A percentile compares a stretch with the other conserved stretches of the same genome.
Conservation (phyloP, 2,329 filamentous ascomycete species). For the Macrophomina phaseolina region DNA sequence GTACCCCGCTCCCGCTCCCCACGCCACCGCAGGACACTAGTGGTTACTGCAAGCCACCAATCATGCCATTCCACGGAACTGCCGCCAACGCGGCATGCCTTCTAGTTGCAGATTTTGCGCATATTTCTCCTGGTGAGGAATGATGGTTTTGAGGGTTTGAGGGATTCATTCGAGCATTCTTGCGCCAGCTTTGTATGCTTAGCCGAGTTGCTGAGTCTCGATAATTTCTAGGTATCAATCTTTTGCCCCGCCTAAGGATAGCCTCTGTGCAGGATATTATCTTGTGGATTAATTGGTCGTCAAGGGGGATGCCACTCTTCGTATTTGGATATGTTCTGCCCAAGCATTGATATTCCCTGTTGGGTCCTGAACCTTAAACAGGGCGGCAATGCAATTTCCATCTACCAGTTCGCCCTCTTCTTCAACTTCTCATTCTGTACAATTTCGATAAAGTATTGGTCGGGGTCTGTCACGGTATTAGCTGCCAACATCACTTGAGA, state of each 20-base stretch:
- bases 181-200: no score
- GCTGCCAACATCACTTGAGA: conserved; percentile 28
- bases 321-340: no score
- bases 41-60: conserved; percentile 13
- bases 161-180: no score
- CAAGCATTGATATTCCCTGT: background rate
- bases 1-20: conserved; percentile 22
- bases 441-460: conserved; percentile 80
- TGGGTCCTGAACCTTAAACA: background rate
- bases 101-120: conserved; percentile 10
- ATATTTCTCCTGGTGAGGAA: background rate
- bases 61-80: conserved; percentile 14
- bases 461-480: conserved; percentile 59
- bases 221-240: no score
- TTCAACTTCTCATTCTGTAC: conserved; percentile 78
- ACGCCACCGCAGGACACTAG: conserved; percentile 5
- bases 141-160: background rate
- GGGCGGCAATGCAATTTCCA: background rate
- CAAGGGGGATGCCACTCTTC: no score
- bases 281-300: no score
- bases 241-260: no score
- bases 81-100: conserved; percentile 16
- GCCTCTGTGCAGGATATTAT: no score
- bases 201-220: no score
- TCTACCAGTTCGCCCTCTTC: conserved; percentile 47